Percentiles rank a stretch among this genome's conserved stretches.
Conservation (phyloP, 1,139 yeast species). For the Kodamaea fungicola region DNA sequence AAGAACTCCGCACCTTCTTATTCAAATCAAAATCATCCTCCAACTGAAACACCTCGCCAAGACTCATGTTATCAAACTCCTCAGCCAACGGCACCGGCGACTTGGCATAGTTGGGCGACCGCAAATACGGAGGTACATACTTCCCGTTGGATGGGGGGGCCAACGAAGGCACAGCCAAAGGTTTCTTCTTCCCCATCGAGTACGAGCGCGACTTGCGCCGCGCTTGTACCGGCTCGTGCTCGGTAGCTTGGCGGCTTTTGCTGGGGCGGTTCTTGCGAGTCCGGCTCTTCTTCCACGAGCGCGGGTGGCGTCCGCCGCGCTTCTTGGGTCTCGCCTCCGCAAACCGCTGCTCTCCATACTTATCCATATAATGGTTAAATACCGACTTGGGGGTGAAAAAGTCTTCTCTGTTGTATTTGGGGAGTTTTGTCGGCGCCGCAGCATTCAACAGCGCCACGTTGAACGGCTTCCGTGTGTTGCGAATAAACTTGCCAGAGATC, state of each 20-base stretch:
- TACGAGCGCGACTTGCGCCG: constrained; percentile 27
- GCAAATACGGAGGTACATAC: constrained; percentile 44
- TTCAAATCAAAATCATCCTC: constrained; percentile 39
- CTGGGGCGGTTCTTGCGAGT: not conserved
- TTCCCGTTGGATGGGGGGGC: constrained; percentile 23
- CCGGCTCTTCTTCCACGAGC: constrained; percentile 27
- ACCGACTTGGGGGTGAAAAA: constrained; percentile 77
- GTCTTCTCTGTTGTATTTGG: constrained; percentile 59
- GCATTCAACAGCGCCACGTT: constrained; percentile 43
- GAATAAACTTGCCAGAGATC: constrained; percentile 35
- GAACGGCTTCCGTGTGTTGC: constrained; percentile 57
- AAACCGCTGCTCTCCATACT: constrained; percentile 47
- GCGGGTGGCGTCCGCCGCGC: constrained; percentile 26
- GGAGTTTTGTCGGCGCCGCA: constrained; percentile 8
- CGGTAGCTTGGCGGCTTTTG: constrained; percentile 1
- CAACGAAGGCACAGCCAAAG: constrained; percentile 7
- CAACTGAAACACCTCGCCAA: constrained; percentile 42
- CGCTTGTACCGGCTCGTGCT: not conserved
- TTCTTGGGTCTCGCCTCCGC: constrained; percentile 21
- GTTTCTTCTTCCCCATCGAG: constrained; percentile 25
- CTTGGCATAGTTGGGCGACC: constrained; percentile 35
- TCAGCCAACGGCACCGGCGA: constrained; percentile 41
- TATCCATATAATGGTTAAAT: constrained; percentile 68
- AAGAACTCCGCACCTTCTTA: constrained; percentile 7
- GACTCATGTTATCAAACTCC: constrained; percentile 32